Conservation (phyloP, 495 filamentous ascomycete species). For the Aspergillus conjunctus region DNA sequence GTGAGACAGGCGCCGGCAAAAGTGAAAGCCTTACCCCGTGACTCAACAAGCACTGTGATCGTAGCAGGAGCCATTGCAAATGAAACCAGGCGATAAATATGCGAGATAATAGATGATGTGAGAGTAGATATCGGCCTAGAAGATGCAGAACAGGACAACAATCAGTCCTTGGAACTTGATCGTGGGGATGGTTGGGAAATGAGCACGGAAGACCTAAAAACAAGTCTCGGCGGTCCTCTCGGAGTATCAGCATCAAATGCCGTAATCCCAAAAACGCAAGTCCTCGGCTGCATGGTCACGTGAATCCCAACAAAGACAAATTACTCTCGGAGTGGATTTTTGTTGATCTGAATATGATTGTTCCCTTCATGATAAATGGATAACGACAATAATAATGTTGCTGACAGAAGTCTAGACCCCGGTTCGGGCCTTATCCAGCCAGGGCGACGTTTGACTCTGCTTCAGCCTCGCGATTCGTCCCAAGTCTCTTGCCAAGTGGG, state of each 20-base stretch:
- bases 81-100: not conserved
- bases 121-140: not conserved
- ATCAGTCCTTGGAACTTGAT: not conserved
- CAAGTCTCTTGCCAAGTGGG: not conserved
- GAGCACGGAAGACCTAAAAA: not conserved
- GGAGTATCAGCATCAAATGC: not conserved
- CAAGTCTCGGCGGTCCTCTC: too few relatives aligned
- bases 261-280: not conserved
- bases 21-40: slow-evolving; percentile 39
- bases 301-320: not conserved
- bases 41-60: slow-evolving; percentile 43
- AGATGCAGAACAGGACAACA: not conserved
- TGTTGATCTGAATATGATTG: not conserved
- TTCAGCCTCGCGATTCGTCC: not conserved
- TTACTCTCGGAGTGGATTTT: not conserved
- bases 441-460: not conserved
- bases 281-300: slow-evolving; percentile 2
- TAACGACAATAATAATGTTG: not conserved
- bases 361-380: not conserved
- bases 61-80: slow-evolving; percentile 34
- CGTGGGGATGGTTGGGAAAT: not conserved
- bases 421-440: not conserved
- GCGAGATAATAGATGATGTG: not conserved
- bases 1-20: not conserved
- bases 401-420: not conserved